Base-by-base conservation (phyloP, 2,329 filamentous ascomycete genomes). In the Sordariomycetes sp. region DNA sequence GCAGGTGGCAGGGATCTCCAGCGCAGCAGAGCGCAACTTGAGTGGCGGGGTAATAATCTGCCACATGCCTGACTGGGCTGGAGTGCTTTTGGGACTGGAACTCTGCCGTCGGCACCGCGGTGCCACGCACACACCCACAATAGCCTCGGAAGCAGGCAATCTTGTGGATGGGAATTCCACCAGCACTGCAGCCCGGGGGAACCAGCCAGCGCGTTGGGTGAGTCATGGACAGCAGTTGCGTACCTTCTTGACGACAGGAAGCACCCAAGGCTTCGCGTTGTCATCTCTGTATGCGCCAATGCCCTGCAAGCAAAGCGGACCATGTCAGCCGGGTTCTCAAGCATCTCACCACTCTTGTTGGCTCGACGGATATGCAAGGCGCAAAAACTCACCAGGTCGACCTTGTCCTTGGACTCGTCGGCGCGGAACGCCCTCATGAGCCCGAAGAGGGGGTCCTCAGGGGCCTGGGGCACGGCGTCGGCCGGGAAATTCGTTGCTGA, bases 211-310 rank as follows among this genome's bases (percentile, higher is more conserved):
- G 7, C 3, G 18, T 7, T 16, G 16, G 16, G 18, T n/a, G 18
- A n/a, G n/a, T n/a, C n/a, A 14, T 46, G 18, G 40, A 46, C 18
- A n/a, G 40, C 40, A 50, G 58, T 57, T 22, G 65, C 77, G 69
- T 76, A 96, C 93, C 89, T 96, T 95, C 77, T 90, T 95, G 61
- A 97, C 93, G 2, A 97, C 93, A 22, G 94, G 93, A 62, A 99
- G 76, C 61, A 99, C 86, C 94, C 94, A 99, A 3, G 94, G 94
- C 78, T 97, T 97, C 61, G 91, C 93, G 70, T 92, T 88, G 76
- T 97, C 81, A 69, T 96, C 94, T 70, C 94, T 83, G 76, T 99
- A 99, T 60, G 94, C 94, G 65, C 94, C 94, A 76, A 97, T 85
- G 60, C 83, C 83, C 81, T 83, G 60, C 8, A 37, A 24, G 22